Evolutionary conservation across 2,329 filamentous ascomycete species (phyloP), one percentile per base, ranked within the genome.

Genomic region (Colletotrichum sp.): DNA sequence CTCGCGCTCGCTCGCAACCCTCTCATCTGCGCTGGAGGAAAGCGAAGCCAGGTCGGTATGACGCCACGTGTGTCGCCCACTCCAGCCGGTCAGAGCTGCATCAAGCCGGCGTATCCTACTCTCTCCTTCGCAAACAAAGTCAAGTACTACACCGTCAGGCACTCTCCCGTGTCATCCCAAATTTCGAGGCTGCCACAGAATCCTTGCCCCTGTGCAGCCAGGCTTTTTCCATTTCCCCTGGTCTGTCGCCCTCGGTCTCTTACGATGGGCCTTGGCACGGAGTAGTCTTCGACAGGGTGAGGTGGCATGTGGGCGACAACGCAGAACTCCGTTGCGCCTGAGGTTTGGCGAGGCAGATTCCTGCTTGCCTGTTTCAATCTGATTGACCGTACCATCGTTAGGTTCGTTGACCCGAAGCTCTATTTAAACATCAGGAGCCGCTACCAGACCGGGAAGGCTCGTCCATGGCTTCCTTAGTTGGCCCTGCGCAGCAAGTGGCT

Each of bases 11-110:
- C 28, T 72, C 36, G 32, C 24, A 61, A 26, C 60, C 36, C 30
- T 28, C 61, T 55, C 30, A 63, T 55, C 15, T 67, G 26, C 68
- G 24, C 30, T 30, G 36, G 21, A 55, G 24, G 34, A 38, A 28
- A 21, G 43, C 43, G 12, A 34, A 48, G 69, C 57, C 61, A 38
- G 70, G 57, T 21, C 69, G 58, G 30, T 28, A 68, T 72, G 73
- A 73, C 73, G 69, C 73, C 73, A 75, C 69, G 73, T 73, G 73
- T 75, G 69, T 67, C 64, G 32, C 55, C 38, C 57, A 52, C 55
- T 28, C 34, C 18, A 38, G 43, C 70, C 48, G 21, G 63, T 73
- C 57, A 75, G 57, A 48, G 63, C 57, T 73, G 70, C 63, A 67
- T 24, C 16, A 12, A 9, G 26, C 72, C 69, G 55, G 68, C 69